phyloP scores from a whole-genome alignment of 169 alveolate species.

The Plasmodium vivax region DNA sequence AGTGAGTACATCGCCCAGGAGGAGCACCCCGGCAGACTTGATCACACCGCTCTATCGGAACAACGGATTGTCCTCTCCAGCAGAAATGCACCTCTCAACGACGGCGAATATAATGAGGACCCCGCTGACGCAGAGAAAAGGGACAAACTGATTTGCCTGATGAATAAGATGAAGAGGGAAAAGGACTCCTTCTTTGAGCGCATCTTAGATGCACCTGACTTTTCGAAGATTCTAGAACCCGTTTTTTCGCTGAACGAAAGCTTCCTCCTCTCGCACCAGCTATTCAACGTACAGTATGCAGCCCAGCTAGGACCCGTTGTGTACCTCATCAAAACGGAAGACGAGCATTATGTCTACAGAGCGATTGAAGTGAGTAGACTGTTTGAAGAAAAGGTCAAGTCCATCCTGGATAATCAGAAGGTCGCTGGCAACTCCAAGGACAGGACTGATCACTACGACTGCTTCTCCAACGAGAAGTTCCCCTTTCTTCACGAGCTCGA shows the following conservation, averaged over 20 bases:
- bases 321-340: constrained; percentile 58
- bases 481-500: constrained; percentile 65
- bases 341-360: constrained; percentile 57
- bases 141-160: constrained; percentile 33
- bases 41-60: neutral
- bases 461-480: constrained; percentile 24
- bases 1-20: too few species aligned
- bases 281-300: constrained; percentile 62
- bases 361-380: constrained; percentile 67
- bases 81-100: neutral
- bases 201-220: constrained; percentile 64
- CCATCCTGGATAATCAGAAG: constrained; percentile 65
- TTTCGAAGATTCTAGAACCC: constrained; percentile 64
- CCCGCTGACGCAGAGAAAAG: neutral
- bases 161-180: constrained; percentile 60
- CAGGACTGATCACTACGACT: constrained; percentile 22
- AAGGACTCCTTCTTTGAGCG: constrained; percentile 52
- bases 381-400: constrained; percentile 58
- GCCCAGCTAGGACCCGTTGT: constrained; percentile 72
- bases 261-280: constrained; percentile 55
- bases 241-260: constrained; percentile 54
- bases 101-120: neutral
- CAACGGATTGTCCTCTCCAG: neutral
- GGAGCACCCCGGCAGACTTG: neutral
- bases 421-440: constrained; percentile 1